Percentiles rank a stretch among this genome's conserved stretches.
These are phyloP conservation scores for Candida railenensis DNA, from an alignment of 805 yeast species.

Conservation along the genomic window DNA sequence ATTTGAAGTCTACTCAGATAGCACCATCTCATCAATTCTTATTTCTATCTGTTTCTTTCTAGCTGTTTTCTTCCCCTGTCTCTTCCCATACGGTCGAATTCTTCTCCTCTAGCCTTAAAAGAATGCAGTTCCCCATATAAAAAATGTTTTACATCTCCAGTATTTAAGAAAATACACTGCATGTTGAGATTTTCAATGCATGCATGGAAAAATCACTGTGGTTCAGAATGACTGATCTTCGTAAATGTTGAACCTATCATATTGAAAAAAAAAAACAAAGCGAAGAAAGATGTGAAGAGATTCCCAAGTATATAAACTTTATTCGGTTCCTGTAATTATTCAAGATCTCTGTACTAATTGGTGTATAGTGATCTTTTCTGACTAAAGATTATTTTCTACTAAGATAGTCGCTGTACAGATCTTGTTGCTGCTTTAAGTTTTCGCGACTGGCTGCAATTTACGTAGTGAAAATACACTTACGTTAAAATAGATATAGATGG, in stretches of 20 bases:
- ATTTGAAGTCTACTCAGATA: no score
- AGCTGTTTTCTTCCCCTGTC: background rate
- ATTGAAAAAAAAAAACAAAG: background rate
- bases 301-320: background rate
- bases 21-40: no score
- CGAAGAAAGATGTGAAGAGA: background rate
- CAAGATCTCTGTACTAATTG: background rate
- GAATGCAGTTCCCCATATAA: background rate
- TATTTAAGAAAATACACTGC: background rate
- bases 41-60: background rate
- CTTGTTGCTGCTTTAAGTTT: no score
- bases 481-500: background rate
- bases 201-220: background rate
- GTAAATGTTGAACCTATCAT: background rate
- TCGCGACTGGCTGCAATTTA: background rate
- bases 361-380: no score
- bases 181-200: background rate
- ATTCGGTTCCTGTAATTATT: background rate
- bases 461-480: no score
- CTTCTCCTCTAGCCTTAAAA: no score
- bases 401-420: no score
- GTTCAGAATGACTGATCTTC: background rate
- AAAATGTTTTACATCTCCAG: background rate
- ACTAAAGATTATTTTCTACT: no score
- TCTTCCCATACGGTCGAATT: background rate